phyloP scores from a whole-genome alignment of 208 protist genomes.

The Borovskyia barvae region DNA sequence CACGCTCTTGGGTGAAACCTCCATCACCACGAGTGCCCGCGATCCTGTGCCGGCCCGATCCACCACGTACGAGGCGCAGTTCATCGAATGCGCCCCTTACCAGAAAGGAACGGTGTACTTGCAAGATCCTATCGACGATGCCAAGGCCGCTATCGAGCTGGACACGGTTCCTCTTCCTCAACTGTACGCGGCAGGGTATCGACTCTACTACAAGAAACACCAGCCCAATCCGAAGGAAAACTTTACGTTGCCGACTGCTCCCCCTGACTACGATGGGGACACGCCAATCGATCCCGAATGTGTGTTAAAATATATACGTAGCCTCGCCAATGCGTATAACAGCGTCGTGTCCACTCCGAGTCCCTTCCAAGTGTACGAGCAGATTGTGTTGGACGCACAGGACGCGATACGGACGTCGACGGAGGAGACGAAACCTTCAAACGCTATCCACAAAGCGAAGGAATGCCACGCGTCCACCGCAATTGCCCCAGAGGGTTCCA shows the following conservation, averaged over 20 bases:
- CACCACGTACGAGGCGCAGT: conserved; percentile 73
- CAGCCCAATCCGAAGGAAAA: conserved; percentile 14
- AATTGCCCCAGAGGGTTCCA: conserved; percentile 12
- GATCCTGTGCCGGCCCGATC: conserved; percentile 52
- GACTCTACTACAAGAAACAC: conserved; percentile 49
- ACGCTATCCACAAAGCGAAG: conserved; percentile 7
- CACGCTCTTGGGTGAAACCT: conserved; percentile 34
- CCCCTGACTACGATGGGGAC: conserved; percentile 81
- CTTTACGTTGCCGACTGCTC: conserved; percentile 42
- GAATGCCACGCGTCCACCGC: conserved; percentile 4
- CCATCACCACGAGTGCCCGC: conserved; percentile 33
- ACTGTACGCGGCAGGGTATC: conserved; percentile 66
- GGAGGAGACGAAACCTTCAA: conserved; percentile 26
- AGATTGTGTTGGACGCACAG: conserved; percentile 42
- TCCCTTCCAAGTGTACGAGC: conserved; percentile 72
- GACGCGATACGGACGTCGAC: conserved; percentile 12
- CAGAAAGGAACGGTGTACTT: conserved; percentile 65
- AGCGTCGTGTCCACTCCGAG: conserved; percentile 37
- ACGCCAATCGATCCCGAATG: conserved; percentile 53
- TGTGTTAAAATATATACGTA: conserved; percentile 66
- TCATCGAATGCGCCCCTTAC: conserved; percentile 33
- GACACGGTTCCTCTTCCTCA: conserved; percentile 53
- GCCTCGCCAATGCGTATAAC: conserved; percentile 57
- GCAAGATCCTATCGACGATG: conserved; percentile 47
- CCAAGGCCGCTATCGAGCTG: conserved; percentile 27